Percentiles rank a stretch among this genome's conserved stretches.
Conservation (phyloP, 768 basidiomycete species). For the Panellus pusillus region DNA sequence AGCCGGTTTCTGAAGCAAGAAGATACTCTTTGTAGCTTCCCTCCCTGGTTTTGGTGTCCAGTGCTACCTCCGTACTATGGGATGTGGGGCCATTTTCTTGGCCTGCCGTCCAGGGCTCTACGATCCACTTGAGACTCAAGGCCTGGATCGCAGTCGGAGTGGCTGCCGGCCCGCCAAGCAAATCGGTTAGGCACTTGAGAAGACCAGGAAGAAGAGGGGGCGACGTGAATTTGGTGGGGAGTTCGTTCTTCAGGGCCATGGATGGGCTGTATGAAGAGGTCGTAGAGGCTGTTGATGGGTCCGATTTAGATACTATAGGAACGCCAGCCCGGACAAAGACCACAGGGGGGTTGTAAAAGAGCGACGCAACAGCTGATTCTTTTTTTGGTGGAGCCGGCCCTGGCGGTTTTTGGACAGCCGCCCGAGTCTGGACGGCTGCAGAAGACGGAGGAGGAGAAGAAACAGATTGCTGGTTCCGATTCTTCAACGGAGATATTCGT, state of each 20-base stretch:
- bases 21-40: constrained; percentile 52
- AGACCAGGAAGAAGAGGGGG: constrained; percentile 73
- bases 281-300: constrained; percentile 11
- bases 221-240: constrained; percentile 54
- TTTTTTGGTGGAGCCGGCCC: neutral
- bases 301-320: constrained; percentile 17
- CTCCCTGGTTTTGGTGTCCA: constrained; percentile 10
- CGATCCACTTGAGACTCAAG: constrained; percentile 65
- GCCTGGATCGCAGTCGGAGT: constrained; percentile 79
- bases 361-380: neutral
- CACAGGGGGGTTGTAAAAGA: constrained; percentile 5
- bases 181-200: constrained; percentile 52
- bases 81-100: constrained; percentile 1
- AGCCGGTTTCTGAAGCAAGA: constrained; percentile 87
- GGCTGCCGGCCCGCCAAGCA: constrained; percentile 52
- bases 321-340: constrained; percentile 10
- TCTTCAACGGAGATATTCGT: constrained; percentile 1
- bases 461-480: constrained; percentile 4
- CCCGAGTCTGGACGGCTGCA: neutral
- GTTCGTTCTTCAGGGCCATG: constrained; percentile 11
- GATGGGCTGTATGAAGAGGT: constrained; percentile 15
- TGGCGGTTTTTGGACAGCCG: neutral
- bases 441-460: neutral
- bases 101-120: constrained; percentile 30
- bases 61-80: neutral